Conservation (phyloP, 441 rosid genomes). For the Euphorbia celastroides region DNA sequence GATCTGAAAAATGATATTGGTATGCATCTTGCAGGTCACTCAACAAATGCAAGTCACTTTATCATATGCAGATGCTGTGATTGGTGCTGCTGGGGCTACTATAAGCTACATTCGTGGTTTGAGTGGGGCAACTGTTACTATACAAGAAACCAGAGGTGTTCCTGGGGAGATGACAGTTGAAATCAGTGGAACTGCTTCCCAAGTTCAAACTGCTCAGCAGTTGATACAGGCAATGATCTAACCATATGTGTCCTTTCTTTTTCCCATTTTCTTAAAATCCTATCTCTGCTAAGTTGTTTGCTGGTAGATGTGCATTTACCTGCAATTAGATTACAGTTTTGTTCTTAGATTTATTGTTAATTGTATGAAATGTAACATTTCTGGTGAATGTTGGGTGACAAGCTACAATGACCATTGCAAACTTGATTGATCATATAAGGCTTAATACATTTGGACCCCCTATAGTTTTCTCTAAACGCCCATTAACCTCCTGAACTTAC, state of each 20-base stretch:
- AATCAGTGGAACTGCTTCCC: constrained; percentile 89
- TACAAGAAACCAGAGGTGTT: constrained; percentile 91
- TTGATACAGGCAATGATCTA: constrained; percentile 60
- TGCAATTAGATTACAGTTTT: background rate
- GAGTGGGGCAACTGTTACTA: constrained; percentile 94
- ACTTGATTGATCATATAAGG: too few relatives aligned
- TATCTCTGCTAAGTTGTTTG: background rate
- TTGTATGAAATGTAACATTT: background rate
- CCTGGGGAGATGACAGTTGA: constrained; percentile 99
- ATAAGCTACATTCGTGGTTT: constrained; percentile 92
- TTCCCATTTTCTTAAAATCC: background rate
- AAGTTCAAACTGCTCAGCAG: constrained; percentile 98
- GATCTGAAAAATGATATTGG: constrained; percentile 4
- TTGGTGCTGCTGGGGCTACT: constrained; percentile 89
- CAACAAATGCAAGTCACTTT: constrained; percentile 95
- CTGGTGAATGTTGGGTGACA: background rate
- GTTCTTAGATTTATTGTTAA: background rate
- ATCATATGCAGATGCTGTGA: constrained; percentile 92
- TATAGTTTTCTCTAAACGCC: too few relatives aligned
- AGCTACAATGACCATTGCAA: background rate
- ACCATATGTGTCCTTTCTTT: constrained; percentile 8
- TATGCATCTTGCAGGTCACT: constrained; percentile 46
- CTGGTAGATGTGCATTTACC: background rate
- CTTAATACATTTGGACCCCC: too few relatives aligned
- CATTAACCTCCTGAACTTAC: too few relatives aligned